Percentiles rank a stretch among this genome's conserved stretches.
These are phyloP conservation scores for Exophiala aquamarina DNA, from an alignment of 2,329 filamentous ascomycete genomes.

Conservation along the genomic window DNA sequence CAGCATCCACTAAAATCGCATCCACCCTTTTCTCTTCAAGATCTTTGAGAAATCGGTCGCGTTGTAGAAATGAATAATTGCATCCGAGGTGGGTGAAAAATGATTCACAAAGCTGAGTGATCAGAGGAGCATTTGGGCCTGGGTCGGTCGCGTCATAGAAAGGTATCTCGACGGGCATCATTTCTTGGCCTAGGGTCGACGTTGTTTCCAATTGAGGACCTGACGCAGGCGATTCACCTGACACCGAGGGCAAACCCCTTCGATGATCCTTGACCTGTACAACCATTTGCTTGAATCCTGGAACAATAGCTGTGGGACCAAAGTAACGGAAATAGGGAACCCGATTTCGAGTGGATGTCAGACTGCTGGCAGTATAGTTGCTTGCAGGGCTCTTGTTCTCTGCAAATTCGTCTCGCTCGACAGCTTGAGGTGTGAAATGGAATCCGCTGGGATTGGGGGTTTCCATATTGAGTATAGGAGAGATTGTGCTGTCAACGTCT, in stretches of 20 bases:
- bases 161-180: slow-evolving; percentile 48
- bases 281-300: slow-evolving; percentile 91
- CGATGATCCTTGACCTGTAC: slow-evolving; percentile 25
- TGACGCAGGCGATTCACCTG: slow-evolving; percentile 20
- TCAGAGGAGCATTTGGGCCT: slow-evolving; percentile 70
- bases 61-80: slow-evolving; percentile 79
- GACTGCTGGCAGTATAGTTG: slow-evolving; percentile 37
- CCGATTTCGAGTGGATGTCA: slow-evolving; percentile 54
- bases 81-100: slow-evolving; percentile 83
- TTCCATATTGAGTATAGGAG: too few species aligned
- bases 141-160: slow-evolving; percentile 74
- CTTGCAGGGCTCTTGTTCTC: slow-evolving; percentile 34
- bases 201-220: slow-evolving; percentile 12
- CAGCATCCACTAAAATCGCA: slow-evolving; percentile 80
- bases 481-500: not conserved
- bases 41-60: slow-evolving; percentile 70
- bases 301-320: slow-evolving; percentile 85
- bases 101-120: slow-evolving; percentile 72
- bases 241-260: slow-evolving; percentile 13
- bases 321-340: slow-evolving; percentile 92
- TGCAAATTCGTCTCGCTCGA: slow-evolving; percentile 1
- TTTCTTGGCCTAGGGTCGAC: slow-evolving; percentile 8
- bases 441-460: not conserved
- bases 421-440: not conserved
- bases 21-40: slow-evolving; percentile 79